These are phyloP conservation scores for Flaveria robusta DNA, from an alignment of 129 eudicot genomes.

Conservation along the genomic window DNA sequence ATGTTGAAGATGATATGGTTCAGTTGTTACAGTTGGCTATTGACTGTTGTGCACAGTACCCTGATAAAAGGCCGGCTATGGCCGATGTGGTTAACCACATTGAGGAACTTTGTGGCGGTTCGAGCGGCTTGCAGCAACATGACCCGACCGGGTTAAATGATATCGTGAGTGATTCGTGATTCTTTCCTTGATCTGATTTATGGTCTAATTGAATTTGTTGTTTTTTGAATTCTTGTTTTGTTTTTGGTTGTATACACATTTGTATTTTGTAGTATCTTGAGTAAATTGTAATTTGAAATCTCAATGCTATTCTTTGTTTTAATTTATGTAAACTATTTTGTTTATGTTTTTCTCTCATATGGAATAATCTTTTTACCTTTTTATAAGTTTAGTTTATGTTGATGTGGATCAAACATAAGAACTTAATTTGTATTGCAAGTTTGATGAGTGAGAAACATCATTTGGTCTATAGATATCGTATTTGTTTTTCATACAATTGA, in stretches of 20 bases:
- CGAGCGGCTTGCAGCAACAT: constrained; percentile 27
- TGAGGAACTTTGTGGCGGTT: constrained; percentile 62
- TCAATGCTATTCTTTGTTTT: constrained; percentile 36
- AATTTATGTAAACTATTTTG: constrained; percentile 27
- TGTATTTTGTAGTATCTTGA: constrained; percentile 34
- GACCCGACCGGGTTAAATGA: constrained; percentile 41
- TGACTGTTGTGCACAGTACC: constrained; percentile 75
- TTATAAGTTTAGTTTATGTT: too few species aligned
- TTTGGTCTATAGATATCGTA: too few species aligned
- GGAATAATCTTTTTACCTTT: neutral
- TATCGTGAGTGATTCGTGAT: constrained; percentile 37
- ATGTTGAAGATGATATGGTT: constrained; percentile 92
- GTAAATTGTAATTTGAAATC: constrained; percentile 45
- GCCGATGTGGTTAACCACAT: constrained; percentile 51
- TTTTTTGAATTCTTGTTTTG: constrained; percentile 21
- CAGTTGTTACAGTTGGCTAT: constrained; percentile 77
- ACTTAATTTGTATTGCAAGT: too few species aligned
- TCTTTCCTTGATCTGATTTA: constrained; percentile 18
- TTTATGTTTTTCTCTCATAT: constrained; percentile 20
- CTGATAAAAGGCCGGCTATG: constrained; percentile 78
- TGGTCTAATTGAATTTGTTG: constrained; percentile 36
- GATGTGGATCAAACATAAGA: too few species aligned
- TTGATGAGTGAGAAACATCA: too few species aligned
- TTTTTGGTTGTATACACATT: constrained; percentile 34
- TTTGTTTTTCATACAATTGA: too few species aligned